These are phyloP conservation scores for Irineochytrium annulatum DNA, from an alignment of 192 early-diverging fungal genomes.

Conservation along the genomic window DNA sequence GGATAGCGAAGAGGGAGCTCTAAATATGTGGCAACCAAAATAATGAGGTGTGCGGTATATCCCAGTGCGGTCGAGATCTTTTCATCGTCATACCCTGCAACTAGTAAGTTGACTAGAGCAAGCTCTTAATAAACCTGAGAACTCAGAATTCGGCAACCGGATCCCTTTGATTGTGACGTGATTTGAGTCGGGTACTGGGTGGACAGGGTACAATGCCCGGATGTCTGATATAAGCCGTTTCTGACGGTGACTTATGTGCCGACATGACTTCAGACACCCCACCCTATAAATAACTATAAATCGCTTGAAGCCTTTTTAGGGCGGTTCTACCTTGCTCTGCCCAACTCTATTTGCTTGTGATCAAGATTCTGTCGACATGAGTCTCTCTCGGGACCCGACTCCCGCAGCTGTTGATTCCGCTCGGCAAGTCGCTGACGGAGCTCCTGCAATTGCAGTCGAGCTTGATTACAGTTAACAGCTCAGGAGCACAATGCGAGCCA, in stretches of 20 bases:
- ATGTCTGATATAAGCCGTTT: constrained; percentile 15
- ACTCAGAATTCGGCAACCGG: constrained; percentile 39
- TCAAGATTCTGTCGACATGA: constrained; percentile 1
- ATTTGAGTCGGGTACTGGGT: constrained; percentile 13
- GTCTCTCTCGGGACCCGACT: not conserved
- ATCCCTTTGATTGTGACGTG: constrained; percentile 31
- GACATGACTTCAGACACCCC: not conserved
- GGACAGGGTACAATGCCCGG: constrained; percentile 33
- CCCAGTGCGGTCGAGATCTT: constrained; percentile 65
- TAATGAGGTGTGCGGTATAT: constrained; percentile 61
- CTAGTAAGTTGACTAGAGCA: not conserved
- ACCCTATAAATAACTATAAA: not conserved
- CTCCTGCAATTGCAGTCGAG: not conserved
- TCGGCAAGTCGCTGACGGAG: not conserved
- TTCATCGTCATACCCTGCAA: constrained; percentile 45
- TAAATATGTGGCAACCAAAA: constrained; percentile 68
- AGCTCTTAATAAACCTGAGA: constrained; percentile 8
- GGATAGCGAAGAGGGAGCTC: constrained; percentile 69
- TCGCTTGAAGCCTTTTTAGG: not conserved
- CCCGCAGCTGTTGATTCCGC: constrained; percentile 4
- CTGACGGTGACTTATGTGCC: constrained; percentile 7
- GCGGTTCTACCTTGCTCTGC: constrained; percentile 2
- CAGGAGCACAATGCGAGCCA: not conserved
- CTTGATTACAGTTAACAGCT: not conserved
- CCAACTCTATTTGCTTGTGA: not conserved